Base-by-base conservation (phyloP, 306 rosid species). In the Corylus avellana region DNA sequence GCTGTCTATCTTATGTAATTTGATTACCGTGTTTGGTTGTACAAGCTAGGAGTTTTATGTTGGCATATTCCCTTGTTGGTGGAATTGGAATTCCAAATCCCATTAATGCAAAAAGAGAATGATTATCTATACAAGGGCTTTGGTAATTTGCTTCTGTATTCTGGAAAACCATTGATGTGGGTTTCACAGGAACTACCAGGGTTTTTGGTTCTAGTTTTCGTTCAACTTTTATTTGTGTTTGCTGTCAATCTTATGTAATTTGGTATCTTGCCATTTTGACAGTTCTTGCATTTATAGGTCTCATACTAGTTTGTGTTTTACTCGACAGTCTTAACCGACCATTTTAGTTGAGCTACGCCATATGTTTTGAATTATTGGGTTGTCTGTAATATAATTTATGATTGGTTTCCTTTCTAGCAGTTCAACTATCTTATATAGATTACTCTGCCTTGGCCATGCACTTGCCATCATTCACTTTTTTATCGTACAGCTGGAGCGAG, bases 401-500 rank as follows among this genome's bases (percentile, higher is more conserved):
- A 49, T 8, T 51, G 47, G 18, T 72, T 78, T 51, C 48, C 64
- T 78, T 74, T 71, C 37, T 79, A 78, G 82, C 71, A 50, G 46
- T 37, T 70, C 7, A 79, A 78, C 18, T 68, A 57, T 70, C 72
- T 72, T 66, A 69, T 73, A 47, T 80, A 79, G 14, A 66, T 22
- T 81, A 57, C 27, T 39, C 75, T 79, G 78, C 42, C 42, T 83
- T 81, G 79, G 71, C 59, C 48, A 57, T 78, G 77, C 73, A 29
- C 74, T 78, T 77, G 74, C 44, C 69, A 53, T 70, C 73, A 59
- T 72, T 73, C 59, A 75, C 73, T 63, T 79, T 61, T 70, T 29
- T 9, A n/a, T 77, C 71, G 55, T 85, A 75, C 84, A 94, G 98
- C 84, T 94, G 85, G 98, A 94, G 78, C 86, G 87, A 64, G 97